phyloP scores from a whole-genome alignment of 352 stramenopile species.

The Pythium dissotocum region DNA sequence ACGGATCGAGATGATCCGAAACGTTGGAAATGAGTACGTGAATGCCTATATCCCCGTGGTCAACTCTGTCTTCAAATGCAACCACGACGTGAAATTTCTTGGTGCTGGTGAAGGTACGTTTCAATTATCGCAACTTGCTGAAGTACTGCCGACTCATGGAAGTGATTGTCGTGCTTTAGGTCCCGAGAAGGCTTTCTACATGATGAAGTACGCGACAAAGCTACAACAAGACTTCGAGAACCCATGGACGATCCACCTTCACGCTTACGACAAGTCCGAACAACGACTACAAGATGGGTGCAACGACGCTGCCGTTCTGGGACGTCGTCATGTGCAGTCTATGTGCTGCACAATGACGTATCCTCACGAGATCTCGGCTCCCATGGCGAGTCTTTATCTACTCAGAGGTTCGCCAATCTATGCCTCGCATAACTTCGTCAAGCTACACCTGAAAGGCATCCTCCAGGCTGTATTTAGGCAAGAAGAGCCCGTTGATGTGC shows the following conservation, averaged over 20 bases:
- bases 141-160: background rate
- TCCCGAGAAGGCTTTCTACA: background rate
- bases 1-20: background rate
- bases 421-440: background rate
- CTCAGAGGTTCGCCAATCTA: background rate
- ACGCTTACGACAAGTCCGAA: background rate
- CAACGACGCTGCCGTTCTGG: background rate
- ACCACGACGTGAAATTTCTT: conserved; percentile 18
- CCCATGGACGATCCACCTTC: background rate
- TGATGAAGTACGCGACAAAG: background rate
- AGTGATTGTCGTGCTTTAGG: background rate
- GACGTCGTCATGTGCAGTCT: background rate
- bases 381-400: background rate
- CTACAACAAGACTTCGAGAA: background rate
- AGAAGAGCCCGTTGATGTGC: background rate
- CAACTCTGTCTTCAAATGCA: conserved; percentile 10
- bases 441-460: background rate
- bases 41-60: conserved; percentile 5
- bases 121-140: no score
- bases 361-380: background rate
- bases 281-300: background rate
- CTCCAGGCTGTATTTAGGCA: background rate
- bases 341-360: background rate
- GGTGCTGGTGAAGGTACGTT: conserved; percentile 6
- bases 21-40: conserved; percentile 13